Evolutionary conservation across 352 stramenopile species (phyloP), one percentile per base, ranked within the genome.

Genomic region (Aphanomyces stellatus): DNA sequence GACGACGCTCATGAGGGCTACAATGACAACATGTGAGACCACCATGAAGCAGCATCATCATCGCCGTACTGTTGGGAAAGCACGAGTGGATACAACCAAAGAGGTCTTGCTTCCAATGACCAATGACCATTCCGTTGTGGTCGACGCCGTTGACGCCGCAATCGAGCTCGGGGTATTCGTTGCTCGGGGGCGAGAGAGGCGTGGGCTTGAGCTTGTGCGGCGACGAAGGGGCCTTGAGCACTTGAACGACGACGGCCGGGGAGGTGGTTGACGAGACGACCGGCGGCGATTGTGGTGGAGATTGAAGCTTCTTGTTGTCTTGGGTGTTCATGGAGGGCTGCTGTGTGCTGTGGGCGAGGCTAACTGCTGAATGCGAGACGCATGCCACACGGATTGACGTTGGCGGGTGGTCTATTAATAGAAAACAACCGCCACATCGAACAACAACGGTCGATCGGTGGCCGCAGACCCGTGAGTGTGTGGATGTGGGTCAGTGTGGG

Each of bases 51-150:
- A 35, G 28, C 30, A n/a, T n/a, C n/a, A n/a, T n/a, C n/a, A n/a
- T n/a, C n/a, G n/a, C 19, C 5, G 49, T 57, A 57, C 49, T 57
- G 49, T 87, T 87, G 46, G 78, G 78, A 51, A 81, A 62, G 55
- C 73, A 65, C 53, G 79, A 76, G 33, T 74, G 48, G 48, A 75
- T 73, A 53, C 76, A 87, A 63, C 76, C 72, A 55, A 72, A 81
- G n/a, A 87, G 64, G 7, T 65, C 66, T 0, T 71, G 63, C 1
- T 72, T 76, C 78, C 78, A 87, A 15, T 70, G 57, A n/a, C 75
- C 75, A 0, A 72, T 57, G 28, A 62, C 57, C 60, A 77, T 69
- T 15, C 66, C 71, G 41, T 76, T 49, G 27, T 57, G 41, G 41
- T 57, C 43, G 3, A 49, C 41, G 25, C 49, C 49, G 27, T 57